Conservation (phyloP, 1,284 basidiomycete species). For the Abortiporus biennis region DNA sequence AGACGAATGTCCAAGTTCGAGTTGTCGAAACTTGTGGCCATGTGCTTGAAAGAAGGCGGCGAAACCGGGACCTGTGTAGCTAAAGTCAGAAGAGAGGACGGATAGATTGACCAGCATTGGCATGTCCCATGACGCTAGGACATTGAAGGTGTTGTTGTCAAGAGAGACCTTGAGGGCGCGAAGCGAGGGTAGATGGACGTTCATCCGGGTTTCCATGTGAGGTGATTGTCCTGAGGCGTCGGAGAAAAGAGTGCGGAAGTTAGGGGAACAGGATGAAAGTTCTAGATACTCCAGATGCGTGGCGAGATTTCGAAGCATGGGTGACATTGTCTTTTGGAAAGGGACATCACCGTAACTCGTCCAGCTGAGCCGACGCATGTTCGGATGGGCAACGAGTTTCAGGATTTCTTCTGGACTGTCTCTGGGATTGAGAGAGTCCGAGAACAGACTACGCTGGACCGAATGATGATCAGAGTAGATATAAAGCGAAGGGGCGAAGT, state of each 20-base stretch:
- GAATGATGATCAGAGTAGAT: constrained; percentile 59
- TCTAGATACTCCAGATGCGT: constrained; percentile 51
- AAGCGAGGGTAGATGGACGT: constrained; percentile 44
- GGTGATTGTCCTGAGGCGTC: constrained; percentile 19
- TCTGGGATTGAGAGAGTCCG: constrained; percentile 36
- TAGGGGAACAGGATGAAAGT: constrained; percentile 38
- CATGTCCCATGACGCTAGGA: constrained; percentile 55
- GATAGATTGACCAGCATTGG: constrained; percentile 55
- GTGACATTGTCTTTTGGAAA: constrained; percentile 51
- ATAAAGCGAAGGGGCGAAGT: constrained; percentile 50
- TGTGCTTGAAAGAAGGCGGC: constrained; percentile 58
- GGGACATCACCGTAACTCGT: constrained; percentile 64
- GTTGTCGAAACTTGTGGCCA: constrained; percentile 51
- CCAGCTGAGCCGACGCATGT: constrained; percentile 56
- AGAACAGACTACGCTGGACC: constrained; percentile 46
- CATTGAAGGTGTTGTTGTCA: constrained; percentile 61
- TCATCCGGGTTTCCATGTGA: constrained; percentile 18
- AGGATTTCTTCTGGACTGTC: constrained; percentile 50
- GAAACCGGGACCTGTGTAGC: constrained; percentile 57
- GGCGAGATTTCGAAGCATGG: constrained; percentile 43
- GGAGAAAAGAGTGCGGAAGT: constrained; percentile 19
- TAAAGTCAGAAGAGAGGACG: constrained; percentile 63
- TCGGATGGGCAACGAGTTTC: constrained; percentile 47
- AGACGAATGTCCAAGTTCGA: constrained; percentile 67
- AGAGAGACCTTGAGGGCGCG: constrained; percentile 62